Evolutionary conservation across 2,329 filamentous ascomycete species (phyloP), one percentile per base, ranked within the genome.

Genomic region (Amauroascus niger): DNA sequence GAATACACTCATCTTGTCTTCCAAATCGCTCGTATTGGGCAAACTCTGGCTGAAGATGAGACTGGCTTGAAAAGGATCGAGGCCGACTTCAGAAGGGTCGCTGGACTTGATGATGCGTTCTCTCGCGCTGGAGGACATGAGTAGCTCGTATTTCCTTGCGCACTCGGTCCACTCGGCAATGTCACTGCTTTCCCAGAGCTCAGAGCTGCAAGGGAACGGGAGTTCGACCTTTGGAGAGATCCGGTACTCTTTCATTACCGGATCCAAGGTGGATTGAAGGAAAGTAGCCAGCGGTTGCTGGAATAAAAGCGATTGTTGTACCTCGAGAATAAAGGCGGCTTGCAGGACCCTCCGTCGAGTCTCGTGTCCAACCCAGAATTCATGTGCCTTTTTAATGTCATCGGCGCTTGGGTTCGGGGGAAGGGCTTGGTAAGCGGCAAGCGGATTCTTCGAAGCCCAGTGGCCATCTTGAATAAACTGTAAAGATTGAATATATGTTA

Each of bases 331-430:
- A 24, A 64, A 66, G 14, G 61, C 62, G 8, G 67, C 65, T 52
- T 68, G 66, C 30, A 69, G 61, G 22, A 69, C 64, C 16, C 67
- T 58, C 47, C 67, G 57, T 28, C 66, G 59, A 0, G 65, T 63
- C 57, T 69, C 66, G 46, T 67, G 64, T 49, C 68, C 65, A 22
- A 66, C 55, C 67, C 66, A 69, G 54, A 67, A 66, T 32, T 64
- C 64, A 47, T 66, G 61, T 5, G 66, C 65, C 48, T 59, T 60
- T 45, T 57, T 54, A 14, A 68, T 53, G 20, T 62, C 63, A 22
- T 64, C 62, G 7, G 45, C n/a, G 32, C 41, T 61, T n/a, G 51
- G 58, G 9, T 62, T 57, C 32, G 55, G 53, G n/a, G 59, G 57
- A 14, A 67, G 58, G 14, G 59, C 65, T 18, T 62, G 59, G 41